Evolutionary conservation across 805 yeast species (phyloP).

Genomic region (Sugiyamaella mastotermitis): DNA sequence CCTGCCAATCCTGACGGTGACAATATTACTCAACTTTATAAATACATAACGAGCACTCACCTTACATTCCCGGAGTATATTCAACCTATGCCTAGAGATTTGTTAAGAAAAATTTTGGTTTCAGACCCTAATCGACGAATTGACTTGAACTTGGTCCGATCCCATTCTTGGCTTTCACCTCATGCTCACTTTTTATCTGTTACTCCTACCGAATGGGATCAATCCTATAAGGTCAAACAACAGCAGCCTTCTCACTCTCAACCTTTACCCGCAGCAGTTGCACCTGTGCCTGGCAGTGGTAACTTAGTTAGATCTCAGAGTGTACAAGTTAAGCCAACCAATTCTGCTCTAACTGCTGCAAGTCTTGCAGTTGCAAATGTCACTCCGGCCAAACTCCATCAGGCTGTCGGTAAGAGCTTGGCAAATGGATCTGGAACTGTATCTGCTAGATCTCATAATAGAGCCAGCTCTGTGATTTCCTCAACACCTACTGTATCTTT

Average conservation of each 20-base stretch:
- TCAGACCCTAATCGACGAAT: slow-evolving; percentile 79
- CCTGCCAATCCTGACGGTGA: slow-evolving; percentile 95
- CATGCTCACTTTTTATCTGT: slow-evolving; percentile 77
- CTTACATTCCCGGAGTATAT: slow-evolving; percentile 93
- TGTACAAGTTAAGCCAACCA: slow-evolving; percentile 22
- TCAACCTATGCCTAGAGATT: slow-evolving; percentile 84
- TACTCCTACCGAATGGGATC: slow-evolving; percentile 89
- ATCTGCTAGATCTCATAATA: slow-evolving; percentile 2
- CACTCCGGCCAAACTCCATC: too few relatives aligned
- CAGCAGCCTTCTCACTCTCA: not conserved
- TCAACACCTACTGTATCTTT: slow-evolving; percentile 6
- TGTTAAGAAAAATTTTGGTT: slow-evolving; percentile 72
- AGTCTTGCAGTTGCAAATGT: too few relatives aligned
- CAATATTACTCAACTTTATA: slow-evolving; percentile 83
- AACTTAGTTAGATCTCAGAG: slow-evolving; percentile 21
- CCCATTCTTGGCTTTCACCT: slow-evolving; percentile 85
- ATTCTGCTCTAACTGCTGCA: too few relatives aligned
- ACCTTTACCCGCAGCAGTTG: slow-evolving; percentile 6
- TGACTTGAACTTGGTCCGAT: slow-evolving; percentile 58
- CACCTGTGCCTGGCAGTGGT: slow-evolving; percentile 5
- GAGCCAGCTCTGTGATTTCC: slow-evolving; percentile 9
- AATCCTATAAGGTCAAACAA: slow-evolving; percentile 19
- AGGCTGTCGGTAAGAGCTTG: not conserved
- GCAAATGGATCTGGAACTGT: not conserved
- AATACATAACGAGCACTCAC: slow-evolving; percentile 85